These are phyloP conservation scores for Paraglomus occultum DNA, from an alignment of 192 early-diverging fungal genomes.

Conservation along the genomic window DNA sequence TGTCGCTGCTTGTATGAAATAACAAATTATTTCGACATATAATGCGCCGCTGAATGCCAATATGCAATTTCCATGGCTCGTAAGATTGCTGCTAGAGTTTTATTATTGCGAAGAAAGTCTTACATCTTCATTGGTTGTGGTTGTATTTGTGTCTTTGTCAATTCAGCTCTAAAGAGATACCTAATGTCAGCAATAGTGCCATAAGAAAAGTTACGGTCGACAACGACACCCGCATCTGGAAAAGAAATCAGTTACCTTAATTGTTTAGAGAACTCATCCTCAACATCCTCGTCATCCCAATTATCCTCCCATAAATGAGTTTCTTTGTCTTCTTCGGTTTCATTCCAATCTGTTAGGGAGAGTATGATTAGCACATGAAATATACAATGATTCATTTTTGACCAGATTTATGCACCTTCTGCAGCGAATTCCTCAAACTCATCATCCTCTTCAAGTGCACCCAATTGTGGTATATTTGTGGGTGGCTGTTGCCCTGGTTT, in stretches of 20 bases:
- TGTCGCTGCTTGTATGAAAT: background rate
- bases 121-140: slow-evolving; percentile 27
- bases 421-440: slow-evolving; percentile 92
- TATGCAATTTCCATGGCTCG: slow-evolving; percentile 98
- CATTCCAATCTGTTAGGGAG: slow-evolving; percentile 69
- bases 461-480: slow-evolving; percentile 48
- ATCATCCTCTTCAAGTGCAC: slow-evolving; percentile 85
- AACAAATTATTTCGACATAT: background rate
- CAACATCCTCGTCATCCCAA: slow-evolving; percentile 90
- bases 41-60: slow-evolving; percentile 88
- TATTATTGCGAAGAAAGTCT: slow-evolving; percentile 67
- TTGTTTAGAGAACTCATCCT: slow-evolving; percentile 93
- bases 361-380: slow-evolving; percentile 1
- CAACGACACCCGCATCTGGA: background rate
- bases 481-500: slow-evolving; percentile 30
- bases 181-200: background rate
- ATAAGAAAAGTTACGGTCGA: background rate
- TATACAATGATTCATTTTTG: background rate
- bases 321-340: slow-evolving; percentile 73
- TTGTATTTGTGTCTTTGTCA: slow-evolving; percentile 20
- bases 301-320: slow-evolving; percentile 80
- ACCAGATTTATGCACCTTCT: slow-evolving; percentile 57
- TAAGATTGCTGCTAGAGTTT: slow-evolving; percentile 98
- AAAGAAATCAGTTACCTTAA: slow-evolving; percentile 44
- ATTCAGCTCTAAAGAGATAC: slow-evolving; percentile 17